phyloP scores from a whole-genome alignment of 1,139 yeast species.

The Scheffersomyces parashehatae region DNA sequence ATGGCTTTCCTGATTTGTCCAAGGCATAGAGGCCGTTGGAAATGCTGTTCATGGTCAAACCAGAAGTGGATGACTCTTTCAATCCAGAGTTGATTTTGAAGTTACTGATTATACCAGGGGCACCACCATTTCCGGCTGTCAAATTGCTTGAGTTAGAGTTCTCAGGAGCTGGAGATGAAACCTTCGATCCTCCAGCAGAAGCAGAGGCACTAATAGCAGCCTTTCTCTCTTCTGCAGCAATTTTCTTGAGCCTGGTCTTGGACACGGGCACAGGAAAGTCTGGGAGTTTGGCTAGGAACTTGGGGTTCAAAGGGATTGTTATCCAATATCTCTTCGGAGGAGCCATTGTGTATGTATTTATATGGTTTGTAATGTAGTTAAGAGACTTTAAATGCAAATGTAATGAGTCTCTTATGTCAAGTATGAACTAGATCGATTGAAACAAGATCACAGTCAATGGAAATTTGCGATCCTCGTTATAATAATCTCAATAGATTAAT shows the following conservation, averaged over 20 bases:
- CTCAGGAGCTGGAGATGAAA: conserved; percentile 25
- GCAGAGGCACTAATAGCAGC: conserved; percentile 11
- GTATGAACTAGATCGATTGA: no score
- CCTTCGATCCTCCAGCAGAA: conserved; percentile 17
- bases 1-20: conserved; percentile 53
- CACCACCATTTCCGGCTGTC: conserved; percentile 16
- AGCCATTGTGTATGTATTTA: conserved; percentile 21
- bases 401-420: no score
- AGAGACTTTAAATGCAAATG: no score
- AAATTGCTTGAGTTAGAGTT: conserved; percentile 6
- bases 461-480: no score
- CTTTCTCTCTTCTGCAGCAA: conserved; percentile 30
- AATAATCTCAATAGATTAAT: no score
- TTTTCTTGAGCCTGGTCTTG: conserved; percentile 31
- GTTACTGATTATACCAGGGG: conserved; percentile 13
- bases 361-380: no score
- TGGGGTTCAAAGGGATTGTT: conserved; percentile 31
- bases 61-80: conserved; percentile 45
- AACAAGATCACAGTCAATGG: no score
- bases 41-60: conserved; percentile 41
- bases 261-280: conserved; percentile 32
- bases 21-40: conserved; percentile 31
- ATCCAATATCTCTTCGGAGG: conserved; percentile 36
- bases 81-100: conserved; percentile 42
- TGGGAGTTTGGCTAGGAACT: conserved; percentile 36